A percentile compares a stretch with the other conserved stretches of the same genome.
phyloP scores from a whole-genome alignment of 2,329 filamentous ascomycete species.

The Hypoxylon sp. region DNA sequence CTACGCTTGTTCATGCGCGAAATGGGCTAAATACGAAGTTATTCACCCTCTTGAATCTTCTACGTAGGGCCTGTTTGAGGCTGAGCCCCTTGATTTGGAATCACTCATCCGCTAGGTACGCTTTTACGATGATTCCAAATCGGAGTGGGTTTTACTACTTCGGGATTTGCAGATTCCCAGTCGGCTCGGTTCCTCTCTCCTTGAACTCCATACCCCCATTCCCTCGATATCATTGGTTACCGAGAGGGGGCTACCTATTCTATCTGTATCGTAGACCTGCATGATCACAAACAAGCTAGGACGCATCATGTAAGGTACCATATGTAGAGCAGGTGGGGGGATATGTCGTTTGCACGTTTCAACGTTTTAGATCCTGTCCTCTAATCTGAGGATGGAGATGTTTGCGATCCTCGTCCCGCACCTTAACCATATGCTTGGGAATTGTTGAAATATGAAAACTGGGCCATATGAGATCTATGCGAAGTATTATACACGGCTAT shows the following conservation, averaged over 20 bases:
- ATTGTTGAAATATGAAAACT: not conserved
- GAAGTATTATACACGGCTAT: not conserved
- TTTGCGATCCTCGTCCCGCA: constrained; percentile 1
- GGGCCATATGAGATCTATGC: not conserved
- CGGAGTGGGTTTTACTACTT: not conserved
- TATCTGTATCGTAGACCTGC: not conserved
- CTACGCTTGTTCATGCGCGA: not conserved
- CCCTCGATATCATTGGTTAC: constrained; percentile 9
- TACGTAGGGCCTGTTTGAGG: not conserved
- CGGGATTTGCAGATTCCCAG: not conserved
- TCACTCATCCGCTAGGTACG: no score
- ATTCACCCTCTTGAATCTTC: constrained; percentile 5
- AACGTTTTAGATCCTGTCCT: not conserved
- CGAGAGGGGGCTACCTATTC: not conserved
- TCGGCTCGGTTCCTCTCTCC: constrained; percentile 6
- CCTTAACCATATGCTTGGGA: not conserved
- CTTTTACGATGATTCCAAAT: not conserved
- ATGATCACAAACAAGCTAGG: constrained; percentile 9
- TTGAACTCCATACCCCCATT: not conserved
- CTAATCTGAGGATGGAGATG: not conserved
- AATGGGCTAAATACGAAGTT: constrained; percentile 20
- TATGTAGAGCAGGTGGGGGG: not conserved
- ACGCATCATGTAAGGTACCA: not conserved
- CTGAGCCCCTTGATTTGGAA: not conserved
- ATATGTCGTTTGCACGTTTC: constrained; percentile 2